phyloP scores from a whole-genome alignment of 352 stramenopile species.

The Pythium pyrilobum region DNA sequence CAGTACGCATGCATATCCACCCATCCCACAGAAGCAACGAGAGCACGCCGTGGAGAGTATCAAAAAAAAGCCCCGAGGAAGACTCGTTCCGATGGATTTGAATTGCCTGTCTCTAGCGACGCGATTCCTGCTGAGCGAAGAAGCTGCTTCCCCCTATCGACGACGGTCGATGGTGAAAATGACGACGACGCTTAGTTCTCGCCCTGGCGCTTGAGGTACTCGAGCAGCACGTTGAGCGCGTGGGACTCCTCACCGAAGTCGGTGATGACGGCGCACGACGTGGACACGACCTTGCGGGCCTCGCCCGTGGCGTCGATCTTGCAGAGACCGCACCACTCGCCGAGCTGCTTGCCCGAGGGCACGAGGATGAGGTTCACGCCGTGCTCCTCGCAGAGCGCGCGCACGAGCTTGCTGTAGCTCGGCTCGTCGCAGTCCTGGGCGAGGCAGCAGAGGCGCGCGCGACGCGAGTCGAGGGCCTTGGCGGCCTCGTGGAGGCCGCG shows the following conservation, averaged over 20 bases:
- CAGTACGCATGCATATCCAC: not conserved
- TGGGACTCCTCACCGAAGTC: slow-evolving; percentile 99
- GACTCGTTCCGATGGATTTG: slow-evolving; percentile 1
- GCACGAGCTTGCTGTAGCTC: slow-evolving; percentile 99
- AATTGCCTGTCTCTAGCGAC: slow-evolving; percentile 6
- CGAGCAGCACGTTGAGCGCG: slow-evolving; percentile 96
- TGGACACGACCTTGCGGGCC: slow-evolving; percentile 98
- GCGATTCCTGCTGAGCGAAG: slow-evolving; percentile 8
- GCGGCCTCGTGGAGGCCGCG: slow-evolving; percentile 98
- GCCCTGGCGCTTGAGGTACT: slow-evolving; percentile 97
- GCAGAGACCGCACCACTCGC: slow-evolving; percentile 98
- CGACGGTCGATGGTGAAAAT: not conserved
- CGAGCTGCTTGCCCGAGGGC: slow-evolving; percentile 95
- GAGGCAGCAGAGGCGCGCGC: slow-evolving; percentile 98
- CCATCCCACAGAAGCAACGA: not conserved
- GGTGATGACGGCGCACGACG: slow-evolving; percentile 97
- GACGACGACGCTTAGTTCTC: slow-evolving; percentile 62
- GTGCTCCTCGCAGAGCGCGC: slow-evolving; percentile 92
- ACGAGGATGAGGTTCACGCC: slow-evolving; percentile 93
- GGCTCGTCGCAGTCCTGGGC: slow-evolving; percentile 99
- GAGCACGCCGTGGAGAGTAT: not conserved
- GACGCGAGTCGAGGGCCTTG: slow-evolving; percentile 98
- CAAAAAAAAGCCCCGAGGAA: slow-evolving; percentile 2
- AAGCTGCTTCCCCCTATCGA: no score
- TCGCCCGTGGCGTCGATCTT: slow-evolving; percentile 98